Percentiles rank a stretch among this genome's conserved stretches.
Evolutionary conservation across 2,329 filamentous ascomycete genomes (phyloP).

Genomic region (Botrytis fragariae): DNA sequence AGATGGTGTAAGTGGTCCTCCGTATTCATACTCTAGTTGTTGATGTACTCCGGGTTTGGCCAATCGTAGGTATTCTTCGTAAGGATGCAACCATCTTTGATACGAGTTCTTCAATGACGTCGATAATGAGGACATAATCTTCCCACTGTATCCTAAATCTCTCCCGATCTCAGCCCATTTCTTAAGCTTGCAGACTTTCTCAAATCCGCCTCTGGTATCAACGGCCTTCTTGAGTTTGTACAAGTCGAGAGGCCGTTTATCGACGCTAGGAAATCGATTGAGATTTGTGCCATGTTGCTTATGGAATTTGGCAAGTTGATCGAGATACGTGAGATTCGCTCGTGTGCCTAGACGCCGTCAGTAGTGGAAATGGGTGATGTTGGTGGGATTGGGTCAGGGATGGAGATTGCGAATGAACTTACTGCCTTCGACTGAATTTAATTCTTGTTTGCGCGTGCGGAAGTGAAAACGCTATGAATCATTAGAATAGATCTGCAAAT

Average conservation of each 20-base stretch:
- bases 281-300: slow-evolving; percentile 94
- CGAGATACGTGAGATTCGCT: slow-evolving; percentile 92
- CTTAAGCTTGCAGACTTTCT: slow-evolving; percentile 94
- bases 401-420: slow-evolving; percentile 41
- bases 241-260: slow-evolving; percentile 93
- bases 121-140: slow-evolving; percentile 98
- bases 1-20: slow-evolving; percentile 80
- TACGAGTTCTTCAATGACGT: slow-evolving; percentile 98
- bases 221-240: slow-evolving; percentile 97
- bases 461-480: slow-evolving; percentile 84
- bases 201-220: slow-evolving; percentile 89
- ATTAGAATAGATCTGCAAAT: slow-evolving; percentile 30
- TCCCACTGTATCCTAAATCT: slow-evolving; percentile 95
- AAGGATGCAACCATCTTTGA: slow-evolving; percentile 93
- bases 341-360: slow-evolving; percentile 66
- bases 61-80: slow-evolving; percentile 87
- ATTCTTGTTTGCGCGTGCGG: slow-evolving; percentile 88
- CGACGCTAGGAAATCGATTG: slow-evolving; percentile 91
- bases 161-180: slow-evolving; percentile 99
- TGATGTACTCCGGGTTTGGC: slow-evolving; percentile 97
- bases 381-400: not conserved
- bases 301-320: slow-evolving; percentile 93
- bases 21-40: slow-evolving; percentile 88
- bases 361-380: slow-evolving; percentile 18
- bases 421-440: slow-evolving; percentile 99